Conservation (phyloP, 2,329 filamentous ascomycete genomes). For the Fusarium austroafricanum region DNA sequence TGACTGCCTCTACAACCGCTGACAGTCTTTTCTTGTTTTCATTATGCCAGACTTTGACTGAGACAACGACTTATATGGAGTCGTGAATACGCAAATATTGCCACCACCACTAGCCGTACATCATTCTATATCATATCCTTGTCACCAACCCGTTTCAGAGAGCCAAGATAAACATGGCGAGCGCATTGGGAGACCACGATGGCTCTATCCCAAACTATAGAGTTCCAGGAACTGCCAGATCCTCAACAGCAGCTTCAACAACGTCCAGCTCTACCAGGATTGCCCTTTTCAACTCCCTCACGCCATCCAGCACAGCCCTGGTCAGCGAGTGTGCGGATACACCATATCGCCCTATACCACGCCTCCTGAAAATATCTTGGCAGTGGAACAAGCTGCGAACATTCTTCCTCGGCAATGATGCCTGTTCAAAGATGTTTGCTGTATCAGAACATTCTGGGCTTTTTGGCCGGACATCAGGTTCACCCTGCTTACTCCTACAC, state of each 20-base stretch:
- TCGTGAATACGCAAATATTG: conserved; percentile 4
- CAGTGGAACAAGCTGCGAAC: conserved; percentile 37
- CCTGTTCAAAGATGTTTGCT: conserved; percentile 32
- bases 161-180: conserved; percentile 15
- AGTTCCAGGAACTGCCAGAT: conserved; percentile 24
- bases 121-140: neutral
- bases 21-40: conserved; percentile 1
- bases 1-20: conserved; percentile 8
- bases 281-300: conserved; percentile 32
- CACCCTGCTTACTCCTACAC: conserved; percentile 33
- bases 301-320: conserved; percentile 33
- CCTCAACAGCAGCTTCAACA: conserved; percentile 32
- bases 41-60: conserved; percentile 3
- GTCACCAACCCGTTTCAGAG: conserved; percentile 1
- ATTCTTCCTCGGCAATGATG: conserved; percentile 33
- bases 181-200: conserved; percentile 18
- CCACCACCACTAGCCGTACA: neutral
- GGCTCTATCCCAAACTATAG: conserved; percentile 13
- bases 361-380: conserved; percentile 33
- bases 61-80: conserved; percentile 8
- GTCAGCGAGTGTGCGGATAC: conserved; percentile 31
- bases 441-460: conserved; percentile 36
- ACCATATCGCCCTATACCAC: conserved; percentile 30
- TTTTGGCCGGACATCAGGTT: conserved; percentile 17
- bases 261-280: conserved; percentile 30